Conservation (phyloP, 805 yeast genomes). For the Ogataea methanolica region DNA sequence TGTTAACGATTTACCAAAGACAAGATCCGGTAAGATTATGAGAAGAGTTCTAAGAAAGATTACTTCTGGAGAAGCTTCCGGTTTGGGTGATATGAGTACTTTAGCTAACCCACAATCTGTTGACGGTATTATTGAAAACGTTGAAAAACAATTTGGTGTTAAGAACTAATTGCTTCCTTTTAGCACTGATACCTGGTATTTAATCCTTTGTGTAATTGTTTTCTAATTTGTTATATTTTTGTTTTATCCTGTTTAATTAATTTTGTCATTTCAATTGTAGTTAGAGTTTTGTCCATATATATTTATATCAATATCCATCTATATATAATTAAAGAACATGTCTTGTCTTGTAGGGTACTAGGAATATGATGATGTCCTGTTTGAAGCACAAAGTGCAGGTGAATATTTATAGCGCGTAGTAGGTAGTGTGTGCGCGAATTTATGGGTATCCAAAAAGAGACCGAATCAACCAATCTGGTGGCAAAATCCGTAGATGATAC, state of each 20-base stretch:
- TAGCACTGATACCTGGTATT: neutral
- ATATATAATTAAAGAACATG: too few species aligned
- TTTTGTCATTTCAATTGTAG: too few species aligned
- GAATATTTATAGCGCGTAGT: too few species aligned
- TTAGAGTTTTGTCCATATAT: too few species aligned
- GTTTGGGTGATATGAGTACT: slow-evolving; percentile 89
- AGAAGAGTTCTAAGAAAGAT: slow-evolving; percentile 95
- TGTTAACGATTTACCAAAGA: slow-evolving; percentile 93
- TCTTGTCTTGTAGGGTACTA: too few species aligned
- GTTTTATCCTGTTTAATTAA: too few species aligned
- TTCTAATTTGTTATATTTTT: neutral
- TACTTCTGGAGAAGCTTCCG: slow-evolving; percentile 86
- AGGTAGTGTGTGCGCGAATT: too few species aligned
- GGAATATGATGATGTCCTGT: too few species aligned
- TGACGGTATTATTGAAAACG: slow-evolving; percentile 66
- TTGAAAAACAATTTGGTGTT: slow-evolving; percentile 40
- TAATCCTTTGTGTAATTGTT: neutral
- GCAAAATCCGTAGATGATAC: neutral
- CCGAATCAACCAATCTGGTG: too few species aligned
- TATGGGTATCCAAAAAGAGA: too few species aligned
- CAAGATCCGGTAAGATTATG: slow-evolving; percentile 98
- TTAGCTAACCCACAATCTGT: slow-evolving; percentile 84
- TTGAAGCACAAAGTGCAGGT: too few species aligned
- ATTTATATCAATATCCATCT: too few species aligned
- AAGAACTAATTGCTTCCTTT: slow-evolving; percentile 22